Evolutionary conservation across 306 rosid species (phyloP).

Genomic region (Hippophae rhamnoides): DNA sequence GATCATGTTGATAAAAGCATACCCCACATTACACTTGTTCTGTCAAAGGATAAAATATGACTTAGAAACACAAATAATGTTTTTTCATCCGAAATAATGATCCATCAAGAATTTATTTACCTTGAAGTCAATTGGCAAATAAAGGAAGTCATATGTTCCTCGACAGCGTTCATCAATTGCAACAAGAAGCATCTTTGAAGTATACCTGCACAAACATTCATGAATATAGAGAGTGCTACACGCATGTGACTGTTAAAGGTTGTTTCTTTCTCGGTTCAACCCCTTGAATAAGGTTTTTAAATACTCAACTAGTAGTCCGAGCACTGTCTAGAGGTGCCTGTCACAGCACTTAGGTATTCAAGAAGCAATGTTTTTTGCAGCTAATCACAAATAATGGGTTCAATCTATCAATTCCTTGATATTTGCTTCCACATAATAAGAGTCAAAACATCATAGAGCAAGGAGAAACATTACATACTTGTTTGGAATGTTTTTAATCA

Average conservation of each 20-base stretch:
- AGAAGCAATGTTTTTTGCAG: no score
- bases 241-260: no score
- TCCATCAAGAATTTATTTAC: slow-evolving; percentile 25
- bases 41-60: slow-evolving; percentile 23
- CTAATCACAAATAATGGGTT: no score
- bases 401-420: no score
- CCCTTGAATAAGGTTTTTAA: no score
- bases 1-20: slow-evolving; percentile 81
- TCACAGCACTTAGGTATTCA: no score
- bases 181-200: slow-evolving; percentile 82
- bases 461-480: slow-evolving; percentile 42
- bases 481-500: slow-evolving; percentile 86
- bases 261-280: no score
- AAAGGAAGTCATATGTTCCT: slow-evolving; percentile 81
- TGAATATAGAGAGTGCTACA: background rate
- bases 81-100: slow-evolving; percentile 14
- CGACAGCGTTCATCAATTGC: slow-evolving; percentile 79
- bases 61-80: slow-evolving; percentile 19
- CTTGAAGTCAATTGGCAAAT: slow-evolving; percentile 87
- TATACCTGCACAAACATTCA: slow-evolving; percentile 41
- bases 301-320: no score
- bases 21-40: slow-evolving; percentile 93
- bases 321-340: no score
- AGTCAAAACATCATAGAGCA: background rate
- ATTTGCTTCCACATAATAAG: no score